Base-by-base conservation (phyloP, 2,329 filamentous ascomycete species). In the Fusarium verrucosum region DNA sequence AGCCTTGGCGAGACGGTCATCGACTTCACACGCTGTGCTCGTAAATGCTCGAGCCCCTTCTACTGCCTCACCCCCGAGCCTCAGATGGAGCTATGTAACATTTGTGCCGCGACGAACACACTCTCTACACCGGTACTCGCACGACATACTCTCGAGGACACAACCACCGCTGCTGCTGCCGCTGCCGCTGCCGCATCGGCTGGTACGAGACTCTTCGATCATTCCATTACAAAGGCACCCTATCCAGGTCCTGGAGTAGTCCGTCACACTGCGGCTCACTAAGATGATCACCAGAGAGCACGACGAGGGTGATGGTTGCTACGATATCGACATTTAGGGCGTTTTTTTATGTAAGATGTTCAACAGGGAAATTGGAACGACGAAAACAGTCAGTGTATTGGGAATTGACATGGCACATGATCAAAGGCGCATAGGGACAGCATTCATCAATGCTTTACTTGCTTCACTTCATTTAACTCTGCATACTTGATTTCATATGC, bases 21-120 rank as follows among this genome's bases (percentile, higher is more conserved):
- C 60, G 72, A 66, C 62, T 73, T 74, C 51, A 69, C 64, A 25
- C 59, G 62, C 36, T 74, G 72, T 55, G 72, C 69, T 50, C 72
- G 72, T 59, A 70, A 66, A 65, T 74, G 72, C 65, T 62, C 63
- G 49, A 74, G 70, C 47, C 72, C 72, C 36, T 73, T 70, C 59
- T 74, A 74, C 61, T 68, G 70, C 50, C 67, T 74, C 50, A 72
- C 69, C 25, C 67, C 72, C 51, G 66, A 65, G 36, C 69, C 65
- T 36, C 61, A 72, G 56, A 61, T 73, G 66, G 70, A 71, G 46
- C 40, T 72, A 50, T 72, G 70, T 63, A 52, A 56, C 50, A 54
- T 72, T 41, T 72, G 70, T 54, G 44, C 63, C 22, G 50, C 69
- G 32, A 60, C 66, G 25, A 40, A 57, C 11, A 63, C 54, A 36